phyloP scores from a whole-genome alignment of 2,329 filamentous ascomycete genomes.

The Hypoxylon sp. region DNA sequence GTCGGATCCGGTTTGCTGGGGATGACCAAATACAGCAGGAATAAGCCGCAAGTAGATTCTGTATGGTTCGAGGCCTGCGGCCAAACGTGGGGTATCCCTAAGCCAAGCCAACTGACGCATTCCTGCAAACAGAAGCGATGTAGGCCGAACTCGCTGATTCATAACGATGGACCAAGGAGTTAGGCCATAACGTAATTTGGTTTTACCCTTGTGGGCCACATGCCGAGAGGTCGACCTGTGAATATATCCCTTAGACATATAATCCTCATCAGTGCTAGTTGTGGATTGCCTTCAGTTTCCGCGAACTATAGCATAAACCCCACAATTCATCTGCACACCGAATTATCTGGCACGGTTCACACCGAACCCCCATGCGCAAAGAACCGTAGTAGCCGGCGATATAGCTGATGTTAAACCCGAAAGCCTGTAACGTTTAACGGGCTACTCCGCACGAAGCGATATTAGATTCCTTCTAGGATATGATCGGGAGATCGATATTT shows the following conservation, averaged over 20 bases:
- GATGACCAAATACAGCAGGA: constrained; percentile 40
- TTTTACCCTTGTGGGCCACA: constrained; percentile 20
- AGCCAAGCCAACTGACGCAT: constrained; percentile 30
- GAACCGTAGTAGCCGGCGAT: constrained; percentile 12
- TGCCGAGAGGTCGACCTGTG: constrained; percentile 19
- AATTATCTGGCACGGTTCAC: constrained; percentile 17
- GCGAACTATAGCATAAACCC: constrained; percentile 10
- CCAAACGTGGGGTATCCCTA: constrained; percentile 39
- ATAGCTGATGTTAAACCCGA: constrained; percentile 7
- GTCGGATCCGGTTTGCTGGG: constrained; percentile 28
- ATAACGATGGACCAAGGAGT: constrained; percentile 28
- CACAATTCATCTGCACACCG: constrained; percentile 16
- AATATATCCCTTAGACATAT: constrained; percentile 22
- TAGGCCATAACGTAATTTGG: constrained; percentile 41
- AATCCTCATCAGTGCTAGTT: constrained; percentile 8
- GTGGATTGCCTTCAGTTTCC: constrained; percentile 13
- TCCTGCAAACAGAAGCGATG: constrained; percentile 31
- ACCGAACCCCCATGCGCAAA: constrained; percentile 16
- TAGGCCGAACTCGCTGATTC: constrained; percentile 39
- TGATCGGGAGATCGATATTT: constrained; percentile 2
- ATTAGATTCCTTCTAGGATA: constrained; percentile 7
- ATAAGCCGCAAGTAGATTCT: constrained; percentile 34
- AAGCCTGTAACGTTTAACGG: not conserved
- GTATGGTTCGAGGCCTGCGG: constrained; percentile 35
- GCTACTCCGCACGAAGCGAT: constrained; percentile 17